These are phyloP conservation scores for Mrakia blollopis DNA, from an alignment of 768 basidiomycete genomes.

Conservation along the genomic window DNA sequence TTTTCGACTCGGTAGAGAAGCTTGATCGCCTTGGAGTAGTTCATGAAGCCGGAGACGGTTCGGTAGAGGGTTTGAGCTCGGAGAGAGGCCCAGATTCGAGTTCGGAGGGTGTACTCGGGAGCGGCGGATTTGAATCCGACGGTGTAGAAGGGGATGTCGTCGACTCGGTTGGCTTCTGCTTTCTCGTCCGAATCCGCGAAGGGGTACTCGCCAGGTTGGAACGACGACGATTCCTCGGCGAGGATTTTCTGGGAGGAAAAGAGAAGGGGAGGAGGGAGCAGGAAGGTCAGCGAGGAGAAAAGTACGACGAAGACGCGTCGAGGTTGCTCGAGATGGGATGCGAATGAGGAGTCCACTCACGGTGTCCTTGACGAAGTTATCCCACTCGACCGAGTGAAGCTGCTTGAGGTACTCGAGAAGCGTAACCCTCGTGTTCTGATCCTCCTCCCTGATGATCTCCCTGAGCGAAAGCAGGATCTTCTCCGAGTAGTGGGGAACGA, in stretches of 20 bases:
- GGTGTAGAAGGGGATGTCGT: conserved; percentile 95
- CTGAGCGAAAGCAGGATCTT: conserved; percentile 96
- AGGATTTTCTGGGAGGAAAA: conserved; percentile 62
- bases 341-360: no score
- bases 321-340: no score
- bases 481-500: conserved; percentile 97
- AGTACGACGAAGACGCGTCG: no score
- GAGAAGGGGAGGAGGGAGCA: no score
- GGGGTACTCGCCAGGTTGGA: conserved; percentile 63
- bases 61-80: conserved; percentile 97
- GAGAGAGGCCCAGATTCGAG: conserved; percentile 97
- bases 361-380: conserved; percentile 99
- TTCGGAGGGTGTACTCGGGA: conserved; percentile 95
- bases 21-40: conserved; percentile 99
- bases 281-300: no score
- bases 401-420: conserved; percentile 97
- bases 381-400: conserved; percentile 96
- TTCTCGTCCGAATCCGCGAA: conserved; percentile 72
- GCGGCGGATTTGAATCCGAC: conserved; percentile 99
- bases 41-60: conserved; percentile 99
- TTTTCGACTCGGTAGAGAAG: conserved; percentile 98
- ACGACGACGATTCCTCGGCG: conserved; percentile 87
- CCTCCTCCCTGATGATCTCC: conserved; percentile 98
- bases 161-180: conserved; percentile 59
- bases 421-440: conserved; percentile 93